Percentiles rank a stretch among this genome's conserved stretches.
Evolutionary conservation across 1,284 basidiomycete species (phyloP).

Genomic region (Leccinum pachyderme): DNA sequence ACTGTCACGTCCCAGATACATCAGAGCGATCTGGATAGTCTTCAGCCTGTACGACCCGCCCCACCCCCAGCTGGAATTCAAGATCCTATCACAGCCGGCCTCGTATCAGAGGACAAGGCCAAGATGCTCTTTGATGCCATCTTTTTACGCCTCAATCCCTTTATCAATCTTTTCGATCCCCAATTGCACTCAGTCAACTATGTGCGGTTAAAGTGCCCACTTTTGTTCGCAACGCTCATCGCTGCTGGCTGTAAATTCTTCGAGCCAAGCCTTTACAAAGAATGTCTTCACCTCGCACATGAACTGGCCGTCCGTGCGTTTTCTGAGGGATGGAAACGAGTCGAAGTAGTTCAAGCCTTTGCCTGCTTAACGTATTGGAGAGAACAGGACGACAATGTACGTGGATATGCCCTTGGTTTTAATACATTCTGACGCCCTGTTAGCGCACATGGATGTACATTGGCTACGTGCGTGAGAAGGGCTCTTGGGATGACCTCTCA

Average conservation of each 20-base stretch:
- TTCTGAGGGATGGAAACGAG: conserved; percentile 68
- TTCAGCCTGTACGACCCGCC: conserved; percentile 37
- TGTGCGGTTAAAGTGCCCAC: conserved; percentile 70
- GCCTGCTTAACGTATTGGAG: conserved; percentile 86
- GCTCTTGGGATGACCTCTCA: neutral
- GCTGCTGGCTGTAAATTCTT: conserved; percentile 87
- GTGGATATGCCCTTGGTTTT: conserved; percentile 25
- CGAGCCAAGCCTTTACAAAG: conserved; percentile 63
- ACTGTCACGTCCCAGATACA: conserved; percentile 19
- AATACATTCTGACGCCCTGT: conserved; percentile 20
- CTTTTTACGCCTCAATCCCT: conserved; percentile 78
- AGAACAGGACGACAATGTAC: conserved; percentile 74
- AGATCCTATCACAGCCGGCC: conserved; percentile 68
- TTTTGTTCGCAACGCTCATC: conserved; percentile 79
- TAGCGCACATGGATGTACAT: conserved; percentile 83
- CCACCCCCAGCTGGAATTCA: conserved; percentile 40
- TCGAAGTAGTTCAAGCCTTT: conserved; percentile 83
- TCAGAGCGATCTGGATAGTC: conserved; percentile 29
- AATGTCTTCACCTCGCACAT: conserved; percentile 65
- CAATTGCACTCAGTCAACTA: conserved; percentile 70
- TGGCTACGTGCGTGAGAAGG: conserved; percentile 58
- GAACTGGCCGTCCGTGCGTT: conserved; percentile 75
- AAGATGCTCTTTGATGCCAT: conserved; percentile 70
- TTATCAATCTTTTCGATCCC: conserved; percentile 82
- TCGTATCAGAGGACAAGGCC: conserved; percentile 66